These are phyloP conservation scores for Tetrahymena thermophila DNA, from an alignment of 73 alveolate species.

Conservation along the genomic window DNA sequence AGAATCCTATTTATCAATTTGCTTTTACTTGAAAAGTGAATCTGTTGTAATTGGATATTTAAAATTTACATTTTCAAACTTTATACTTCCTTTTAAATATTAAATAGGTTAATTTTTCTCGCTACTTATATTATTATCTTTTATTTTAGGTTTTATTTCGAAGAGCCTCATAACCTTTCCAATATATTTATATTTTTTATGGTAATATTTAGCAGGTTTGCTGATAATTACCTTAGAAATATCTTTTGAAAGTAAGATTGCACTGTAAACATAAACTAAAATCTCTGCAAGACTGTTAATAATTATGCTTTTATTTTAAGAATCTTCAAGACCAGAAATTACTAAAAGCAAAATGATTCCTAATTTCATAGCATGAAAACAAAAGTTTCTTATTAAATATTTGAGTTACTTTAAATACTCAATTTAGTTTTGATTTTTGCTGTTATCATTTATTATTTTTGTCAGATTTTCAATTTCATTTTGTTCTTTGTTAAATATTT, in stretches of 20 bases:
- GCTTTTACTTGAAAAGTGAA: not conserved
- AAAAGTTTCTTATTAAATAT: not conserved
- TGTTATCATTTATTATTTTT: too few relatives aligned
- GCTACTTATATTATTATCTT: not conserved
- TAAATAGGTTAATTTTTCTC: not conserved
- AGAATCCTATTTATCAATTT: not conserved
- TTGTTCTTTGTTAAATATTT: not conserved
- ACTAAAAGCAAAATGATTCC: not conserved
- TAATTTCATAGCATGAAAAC: not conserved
- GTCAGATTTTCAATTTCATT: not conserved
- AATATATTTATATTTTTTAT: not conserved
- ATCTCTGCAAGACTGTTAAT: not conserved
- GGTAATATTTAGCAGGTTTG: not conserved
- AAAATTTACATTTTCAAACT: not conserved
- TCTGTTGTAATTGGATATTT: not conserved
- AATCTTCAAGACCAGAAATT: not conserved
- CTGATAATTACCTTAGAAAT: not conserved
- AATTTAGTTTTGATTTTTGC: not conserved
- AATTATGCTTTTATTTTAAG: not conserved
- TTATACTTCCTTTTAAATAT: not conserved
- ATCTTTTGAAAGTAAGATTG: not conserved
- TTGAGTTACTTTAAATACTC: not conserved
- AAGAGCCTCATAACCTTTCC: not conserved
- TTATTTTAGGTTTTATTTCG: not conserved
- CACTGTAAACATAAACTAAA: not conserved